A percentile compares a stretch with the other conserved stretches of the same genome.
Conservation (phyloP, 371 early-diverging fungal genomes). For the Apophysomyces variabilis region DNA sequence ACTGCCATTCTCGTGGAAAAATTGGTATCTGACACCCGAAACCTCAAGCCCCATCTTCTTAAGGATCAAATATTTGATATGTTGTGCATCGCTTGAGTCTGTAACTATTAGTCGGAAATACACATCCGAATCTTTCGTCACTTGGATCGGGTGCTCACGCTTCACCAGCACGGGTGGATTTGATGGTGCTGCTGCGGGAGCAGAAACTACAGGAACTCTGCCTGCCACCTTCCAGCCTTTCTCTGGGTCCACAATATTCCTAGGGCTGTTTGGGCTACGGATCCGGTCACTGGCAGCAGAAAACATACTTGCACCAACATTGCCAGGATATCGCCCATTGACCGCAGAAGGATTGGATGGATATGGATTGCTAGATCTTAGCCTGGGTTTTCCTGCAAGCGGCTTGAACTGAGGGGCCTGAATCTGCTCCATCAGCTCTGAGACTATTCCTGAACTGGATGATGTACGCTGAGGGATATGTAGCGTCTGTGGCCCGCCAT, state of each 20-base stretch:
- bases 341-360: background rate
- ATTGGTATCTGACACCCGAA: constrained; percentile 33
- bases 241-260: constrained; percentile 19
- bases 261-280: constrained; percentile 23
- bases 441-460: constrained; percentile 34
- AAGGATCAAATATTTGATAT: constrained; percentile 43
- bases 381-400: constrained; percentile 15
- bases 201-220: constrained; percentile 17
- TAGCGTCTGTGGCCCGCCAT: constrained; percentile 26
- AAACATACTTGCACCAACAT: background rate
- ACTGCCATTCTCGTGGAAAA: constrained; percentile 52
- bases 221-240: constrained; percentile 30
- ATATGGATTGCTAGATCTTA: constrained; percentile 5
- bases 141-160: constrained; percentile 35
- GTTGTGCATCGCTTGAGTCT: constrained; percentile 39
- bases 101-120: constrained; percentile 51
- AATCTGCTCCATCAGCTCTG: constrained; percentile 26
- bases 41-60: constrained; percentile 45
- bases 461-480: constrained; percentile 38
- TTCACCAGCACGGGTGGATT: background rate
- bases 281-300: constrained; percentile 13
- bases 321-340: background rate
- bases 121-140: constrained; percentile 45
- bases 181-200: constrained; percentile 1
- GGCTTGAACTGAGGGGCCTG: constrained; percentile 17